Evolutionary conservation across 345 rosid species (phyloP).

Genomic region (Rhizophora mangle): DNA sequence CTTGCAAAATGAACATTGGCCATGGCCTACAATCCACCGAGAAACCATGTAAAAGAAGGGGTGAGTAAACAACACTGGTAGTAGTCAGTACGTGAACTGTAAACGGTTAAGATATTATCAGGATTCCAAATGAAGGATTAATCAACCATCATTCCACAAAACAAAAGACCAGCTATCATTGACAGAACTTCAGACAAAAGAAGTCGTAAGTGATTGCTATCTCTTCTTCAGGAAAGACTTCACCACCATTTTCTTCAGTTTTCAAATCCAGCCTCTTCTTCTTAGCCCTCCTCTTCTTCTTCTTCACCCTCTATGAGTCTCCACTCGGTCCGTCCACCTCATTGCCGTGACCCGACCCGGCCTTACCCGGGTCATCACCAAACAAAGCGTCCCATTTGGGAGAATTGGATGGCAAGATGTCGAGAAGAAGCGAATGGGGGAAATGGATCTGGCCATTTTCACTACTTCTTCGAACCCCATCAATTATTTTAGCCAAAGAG

Average conservation of each 20-base stretch:
- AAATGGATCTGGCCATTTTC: slow-evolving; percentile 38
- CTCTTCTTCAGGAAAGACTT: slow-evolving; percentile 7
- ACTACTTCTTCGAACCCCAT: slow-evolving; percentile 15
- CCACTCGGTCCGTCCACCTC: slow-evolving; percentile 18
- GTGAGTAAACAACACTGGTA: too few relatives aligned
- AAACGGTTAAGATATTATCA: too few relatives aligned
- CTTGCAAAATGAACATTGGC: too few relatives aligned
- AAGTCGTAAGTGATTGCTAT: not conserved
- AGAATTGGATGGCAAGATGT: slow-evolving; percentile 49
- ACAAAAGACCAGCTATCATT: too few relatives aligned
- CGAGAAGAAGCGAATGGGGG: slow-evolving; percentile 46
- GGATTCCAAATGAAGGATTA: too few relatives aligned
- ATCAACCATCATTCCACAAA: too few relatives aligned
- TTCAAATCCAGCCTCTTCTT: slow-evolving; percentile 44
- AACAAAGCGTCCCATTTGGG: slow-evolving; percentile 34
- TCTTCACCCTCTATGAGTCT: slow-evolving; percentile 7
- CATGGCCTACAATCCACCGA: too few relatives aligned
- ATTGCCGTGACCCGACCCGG: slow-evolving; percentile 17
- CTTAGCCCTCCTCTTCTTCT: slow-evolving; percentile 43
- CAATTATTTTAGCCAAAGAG: slow-evolving; percentile 27
- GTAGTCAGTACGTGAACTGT: too few relatives aligned
- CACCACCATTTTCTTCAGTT: slow-evolving; percentile 32
- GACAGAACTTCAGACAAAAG: too few relatives aligned
- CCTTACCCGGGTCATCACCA: slow-evolving; percentile 7
- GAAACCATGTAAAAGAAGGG: too few relatives aligned